Evolutionary conservation across 371 early-diverging fungal species (phyloP), one percentile per base, ranked within the genome.

Genomic region (Rhizopus sp.): DNA sequence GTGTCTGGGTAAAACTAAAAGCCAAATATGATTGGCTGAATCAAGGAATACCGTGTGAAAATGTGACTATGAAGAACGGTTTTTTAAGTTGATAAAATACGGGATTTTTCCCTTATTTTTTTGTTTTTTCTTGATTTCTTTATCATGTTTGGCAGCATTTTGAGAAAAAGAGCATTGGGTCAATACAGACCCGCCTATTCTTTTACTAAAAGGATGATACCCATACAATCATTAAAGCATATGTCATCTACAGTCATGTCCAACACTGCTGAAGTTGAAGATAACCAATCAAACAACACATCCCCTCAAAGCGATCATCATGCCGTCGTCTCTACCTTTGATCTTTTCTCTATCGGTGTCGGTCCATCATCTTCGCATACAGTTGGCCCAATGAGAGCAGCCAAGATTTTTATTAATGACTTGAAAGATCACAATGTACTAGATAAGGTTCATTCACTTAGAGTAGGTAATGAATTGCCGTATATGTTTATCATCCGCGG

Each of bases 321-420:
- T 67, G 96, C 96, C 32, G 95, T 95, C 3, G 93, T 95, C 5
- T 92, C 93, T 40, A 91, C 93, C 7, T 97, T 97, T 80, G 96
- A 97, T 80, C 66, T 97, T 60, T 97, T 95, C 67, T 93, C 93
- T 17, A 94, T 97, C 52, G 96, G 97, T 34, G 90, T 97, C 15
- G 97, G 97, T 0, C 97, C 97, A 2, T 92, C 93, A 16, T 92
- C 93, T 67, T 89, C 92, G 47, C 91, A 92, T 64, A 93, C 93
- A 0, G 95, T 95, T 13, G 97, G 97, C 13, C 97, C 97, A 4
- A 95, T 97, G 95, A 86, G 97, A 34, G 96, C 97, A 12, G 94
- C 94, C 23, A 93, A 91, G 71, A 93, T 94, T 57, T 97, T 97
- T 75, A 83, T 94, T 38, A 83, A 85, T 57, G 95, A 96, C 60